Evolutionary conservation across 116 monocot species (phyloP).

Genomic region (Cymodocea nodosa): DNA sequence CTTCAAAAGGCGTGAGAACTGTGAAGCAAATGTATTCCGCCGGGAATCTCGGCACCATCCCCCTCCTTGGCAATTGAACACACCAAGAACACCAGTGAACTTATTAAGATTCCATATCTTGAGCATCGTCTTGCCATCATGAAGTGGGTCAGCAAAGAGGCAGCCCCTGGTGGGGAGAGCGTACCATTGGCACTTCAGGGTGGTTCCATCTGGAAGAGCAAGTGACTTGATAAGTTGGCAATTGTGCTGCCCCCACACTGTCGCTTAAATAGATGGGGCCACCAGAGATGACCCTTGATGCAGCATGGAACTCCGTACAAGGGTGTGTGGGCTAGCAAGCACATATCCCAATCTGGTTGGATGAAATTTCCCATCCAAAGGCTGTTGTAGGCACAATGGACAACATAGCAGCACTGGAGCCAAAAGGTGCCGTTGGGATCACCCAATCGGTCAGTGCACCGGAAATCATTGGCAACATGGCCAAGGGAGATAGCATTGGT

Average conservation of each 20-base stretch:
- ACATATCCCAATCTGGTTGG: constrained; percentile 98
- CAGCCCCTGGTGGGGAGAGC: constrained; percentile 74
- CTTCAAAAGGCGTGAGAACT: constrained; percentile 35
- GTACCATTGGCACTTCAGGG: constrained; percentile 53
- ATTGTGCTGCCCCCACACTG: constrained; percentile 56
- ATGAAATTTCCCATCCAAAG: constrained; percentile 93
- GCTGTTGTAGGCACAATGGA: constrained; percentile 90
- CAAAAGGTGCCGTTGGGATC: constrained; percentile 79
- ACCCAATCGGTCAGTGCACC: constrained; percentile 77
- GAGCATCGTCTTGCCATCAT: constrained; percentile 70
- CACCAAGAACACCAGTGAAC: constrained; percentile 68
- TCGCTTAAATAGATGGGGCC: constrained; percentile 81
- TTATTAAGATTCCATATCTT: constrained; percentile 93
- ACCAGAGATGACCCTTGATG: constrained; percentile 79
- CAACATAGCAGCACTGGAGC: constrained; percentile 92
- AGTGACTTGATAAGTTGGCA: constrained; percentile 48
- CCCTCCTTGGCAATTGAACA: constrained; percentile 94
- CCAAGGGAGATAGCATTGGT: constrained; percentile 66
- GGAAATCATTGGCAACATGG: constrained; percentile 82
- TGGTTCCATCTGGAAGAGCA: constrained; percentile 51
- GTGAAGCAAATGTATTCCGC: constrained; percentile 33
- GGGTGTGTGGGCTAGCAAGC: constrained; percentile 84
- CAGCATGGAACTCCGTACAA: constrained; percentile 79
- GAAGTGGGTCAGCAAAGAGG: constrained; percentile 61
- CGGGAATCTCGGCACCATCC: constrained; percentile 54